Conservation (phyloP, 2,329 filamentous ascomycete genomes). For the Penicillium sp. region DNA sequence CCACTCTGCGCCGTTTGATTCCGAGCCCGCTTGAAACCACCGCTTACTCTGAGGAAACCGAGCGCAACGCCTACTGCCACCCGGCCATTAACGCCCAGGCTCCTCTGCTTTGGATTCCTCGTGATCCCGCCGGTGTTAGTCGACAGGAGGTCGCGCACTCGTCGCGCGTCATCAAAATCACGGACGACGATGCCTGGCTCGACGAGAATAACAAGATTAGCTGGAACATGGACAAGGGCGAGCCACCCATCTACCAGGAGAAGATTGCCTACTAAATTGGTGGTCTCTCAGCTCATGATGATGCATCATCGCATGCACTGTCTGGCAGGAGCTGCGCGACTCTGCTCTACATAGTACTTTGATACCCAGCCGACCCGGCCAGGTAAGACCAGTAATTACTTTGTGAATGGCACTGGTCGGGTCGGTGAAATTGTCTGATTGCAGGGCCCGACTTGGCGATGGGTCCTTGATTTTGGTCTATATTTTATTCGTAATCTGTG, state of each 20-base stretch:
- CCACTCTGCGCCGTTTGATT: slow-evolving; percentile 62
- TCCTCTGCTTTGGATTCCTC: slow-evolving; percentile 78
- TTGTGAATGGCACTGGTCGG: not conserved
- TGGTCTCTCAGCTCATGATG: no score
- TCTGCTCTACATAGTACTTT: slow-evolving; percentile 6
- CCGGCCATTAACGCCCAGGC: slow-evolving; percentile 59
- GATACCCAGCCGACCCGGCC: slow-evolving; percentile 17
- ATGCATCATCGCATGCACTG: no score
- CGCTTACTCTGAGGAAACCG: slow-evolving; percentile 56
- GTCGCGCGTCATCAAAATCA: slow-evolving; percentile 66
- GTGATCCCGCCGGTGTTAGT: slow-evolving; percentile 67
- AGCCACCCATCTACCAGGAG: slow-evolving; percentile 56
- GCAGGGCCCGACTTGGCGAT: not conserved
- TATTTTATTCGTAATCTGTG: slow-evolving; percentile 13
- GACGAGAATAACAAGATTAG: slow-evolving; percentile 63
- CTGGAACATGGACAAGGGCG: slow-evolving; percentile 52
- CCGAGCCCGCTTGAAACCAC: slow-evolving; percentile 53
- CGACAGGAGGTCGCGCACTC: slow-evolving; percentile 72
- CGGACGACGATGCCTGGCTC: slow-evolving; percentile 67
- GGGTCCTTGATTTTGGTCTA: not conserved
- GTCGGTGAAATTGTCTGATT: not conserved
- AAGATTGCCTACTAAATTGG: slow-evolving; percentile 47
- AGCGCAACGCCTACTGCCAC: slow-evolving; percentile 66
- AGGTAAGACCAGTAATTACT: not conserved
- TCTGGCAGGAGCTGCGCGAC: not conserved